These are phyloP conservation scores for Psilocybe cyanescens DNA, from an alignment of 768 basidiomycete species.

Conservation along the genomic window DNA sequence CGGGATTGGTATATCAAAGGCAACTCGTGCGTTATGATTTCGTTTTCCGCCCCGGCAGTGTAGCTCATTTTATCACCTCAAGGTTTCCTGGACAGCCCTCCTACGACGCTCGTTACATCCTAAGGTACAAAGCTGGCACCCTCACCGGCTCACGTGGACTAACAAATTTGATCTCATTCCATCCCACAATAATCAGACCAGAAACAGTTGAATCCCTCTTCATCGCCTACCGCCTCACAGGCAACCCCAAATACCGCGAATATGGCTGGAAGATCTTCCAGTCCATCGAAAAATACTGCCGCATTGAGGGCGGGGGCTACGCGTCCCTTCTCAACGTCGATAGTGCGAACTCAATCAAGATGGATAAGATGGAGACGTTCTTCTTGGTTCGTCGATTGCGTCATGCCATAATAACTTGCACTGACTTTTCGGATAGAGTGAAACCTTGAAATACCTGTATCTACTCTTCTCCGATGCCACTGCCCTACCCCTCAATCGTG, in stretches of 20 bases:
- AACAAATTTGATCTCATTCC: neutral
- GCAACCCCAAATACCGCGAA: constrained; percentile 77
- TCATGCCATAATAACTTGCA: neutral
- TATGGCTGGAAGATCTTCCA: constrained; percentile 92
- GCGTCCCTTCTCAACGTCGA: constrained; percentile 88
- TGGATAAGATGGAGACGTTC: constrained; percentile 98
- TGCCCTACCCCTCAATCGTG: constrained; percentile 76
- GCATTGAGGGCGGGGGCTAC: constrained; percentile 80
- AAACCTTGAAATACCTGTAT: constrained; percentile 92
- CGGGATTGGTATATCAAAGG: constrained; percentile 93
- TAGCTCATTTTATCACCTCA: neutral
- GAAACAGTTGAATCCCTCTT: constrained; percentile 96
- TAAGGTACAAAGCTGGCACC: constrained; percentile 50
- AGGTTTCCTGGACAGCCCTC: constrained; percentile 41
- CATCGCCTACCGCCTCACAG: constrained; percentile 87
- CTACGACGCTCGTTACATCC: constrained; percentile 91
- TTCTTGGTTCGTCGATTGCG: constrained; percentile 62
- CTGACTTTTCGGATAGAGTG: constrained; percentile 55
- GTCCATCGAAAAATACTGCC: constrained; percentile 85
- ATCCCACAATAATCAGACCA: constrained; percentile 49
- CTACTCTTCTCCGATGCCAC: constrained; percentile 82
- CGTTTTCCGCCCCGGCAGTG: neutral
- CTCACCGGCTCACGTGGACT: too few species aligned
- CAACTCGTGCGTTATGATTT: constrained; percentile 45
- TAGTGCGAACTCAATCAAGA: constrained; percentile 60